Conservation (phyloP, 1,139 yeast genomes). For the Chernovozyma aurita region DNA sequence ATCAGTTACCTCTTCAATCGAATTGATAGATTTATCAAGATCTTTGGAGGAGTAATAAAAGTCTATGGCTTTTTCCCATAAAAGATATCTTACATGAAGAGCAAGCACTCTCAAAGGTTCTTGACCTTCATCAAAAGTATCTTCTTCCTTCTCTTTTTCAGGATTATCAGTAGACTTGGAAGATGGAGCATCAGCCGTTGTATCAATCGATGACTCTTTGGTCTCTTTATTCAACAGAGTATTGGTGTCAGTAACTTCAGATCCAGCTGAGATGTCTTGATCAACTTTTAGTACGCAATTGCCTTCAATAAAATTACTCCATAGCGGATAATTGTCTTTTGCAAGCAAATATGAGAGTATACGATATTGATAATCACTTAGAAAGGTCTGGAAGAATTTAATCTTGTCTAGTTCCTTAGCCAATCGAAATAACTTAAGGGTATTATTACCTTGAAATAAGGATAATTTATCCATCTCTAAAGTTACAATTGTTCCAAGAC, state of each 20-base stretch:
- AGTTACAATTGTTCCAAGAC: too few species aligned
- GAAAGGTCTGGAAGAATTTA: slow-evolving; percentile 52
- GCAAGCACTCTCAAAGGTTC: slow-evolving; percentile 53
- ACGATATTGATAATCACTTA: slow-evolving; percentile 59
- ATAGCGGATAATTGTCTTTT: slow-evolving; percentile 30
- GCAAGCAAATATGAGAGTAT: slow-evolving; percentile 42
- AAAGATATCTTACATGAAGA: slow-evolving; percentile 58
- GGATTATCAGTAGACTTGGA: slow-evolving; percentile 4
- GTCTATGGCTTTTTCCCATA: slow-evolving; percentile 75
- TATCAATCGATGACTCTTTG: background rate
- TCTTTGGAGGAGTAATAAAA: slow-evolving; percentile 33
- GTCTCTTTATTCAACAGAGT: slow-evolving; percentile 6
- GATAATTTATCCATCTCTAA: slow-evolving; percentile 38
- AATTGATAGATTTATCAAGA: slow-evolving; percentile 22
- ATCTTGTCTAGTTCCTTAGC: slow-evolving; percentile 44
- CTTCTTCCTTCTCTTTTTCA: slow-evolving; percentile 13
- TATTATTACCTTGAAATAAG: slow-evolving; percentile 40
- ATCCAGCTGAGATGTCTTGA: slow-evolving; percentile 10
- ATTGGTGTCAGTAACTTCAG: slow-evolving; percentile 4
- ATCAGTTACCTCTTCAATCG: slow-evolving; percentile 32
- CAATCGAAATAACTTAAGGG: slow-evolving; percentile 37
- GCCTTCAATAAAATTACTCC: slow-evolving; percentile 55
- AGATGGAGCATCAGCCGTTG: background rate
- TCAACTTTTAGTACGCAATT: slow-evolving; percentile 36
- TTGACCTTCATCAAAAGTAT: slow-evolving; percentile 43